phyloP scores from a whole-genome alignment of 2,329 filamentous ascomycete species.

The Sporothrix brunneoviolacea region DNA sequence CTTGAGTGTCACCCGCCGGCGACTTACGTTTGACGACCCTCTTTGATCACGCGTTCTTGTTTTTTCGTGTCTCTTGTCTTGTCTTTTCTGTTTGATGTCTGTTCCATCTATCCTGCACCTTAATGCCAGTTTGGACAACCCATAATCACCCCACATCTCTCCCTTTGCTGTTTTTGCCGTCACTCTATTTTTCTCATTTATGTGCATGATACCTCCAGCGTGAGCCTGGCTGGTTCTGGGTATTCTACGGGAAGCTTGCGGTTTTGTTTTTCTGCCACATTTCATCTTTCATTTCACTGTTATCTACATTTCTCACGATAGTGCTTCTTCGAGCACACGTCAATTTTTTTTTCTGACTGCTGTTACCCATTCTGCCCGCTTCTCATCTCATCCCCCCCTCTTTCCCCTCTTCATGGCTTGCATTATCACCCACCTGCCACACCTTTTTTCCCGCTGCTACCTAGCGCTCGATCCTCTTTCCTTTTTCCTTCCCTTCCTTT shows the following conservation, averaged over 20 bases:
- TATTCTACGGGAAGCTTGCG: slow-evolving; percentile 11
- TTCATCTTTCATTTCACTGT: neutral
- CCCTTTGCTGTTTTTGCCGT: neutral
- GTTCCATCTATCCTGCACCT: slow-evolving; percentile 6
- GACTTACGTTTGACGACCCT: slow-evolving; percentile 71
- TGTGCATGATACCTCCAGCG: slow-evolving; percentile 18
- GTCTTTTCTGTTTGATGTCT: neutral
- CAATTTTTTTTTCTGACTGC: neutral
- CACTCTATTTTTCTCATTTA: neutral
- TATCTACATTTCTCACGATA: no score
- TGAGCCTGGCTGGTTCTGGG: slow-evolving; percentile 19
- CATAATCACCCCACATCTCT: neutral
- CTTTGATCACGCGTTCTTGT: slow-evolving; percentile 5
- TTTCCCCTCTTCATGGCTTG: neutral
- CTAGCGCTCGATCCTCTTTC: neutral
- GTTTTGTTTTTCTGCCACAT: neutral
- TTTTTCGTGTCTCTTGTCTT: neutral
- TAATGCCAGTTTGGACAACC: slow-evolving; percentile 19
- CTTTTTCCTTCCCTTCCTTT: neutral
- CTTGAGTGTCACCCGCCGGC: slow-evolving; percentile 62
- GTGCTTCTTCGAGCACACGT: neutral
- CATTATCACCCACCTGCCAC: neutral
- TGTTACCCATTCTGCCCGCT: neutral
- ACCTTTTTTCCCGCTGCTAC: neutral
- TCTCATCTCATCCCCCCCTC: neutral